Evolutionary conservation across 768 basidiomycete species (phyloP).

Genomic region (Chalciporus pseudorubinellus): DNA sequence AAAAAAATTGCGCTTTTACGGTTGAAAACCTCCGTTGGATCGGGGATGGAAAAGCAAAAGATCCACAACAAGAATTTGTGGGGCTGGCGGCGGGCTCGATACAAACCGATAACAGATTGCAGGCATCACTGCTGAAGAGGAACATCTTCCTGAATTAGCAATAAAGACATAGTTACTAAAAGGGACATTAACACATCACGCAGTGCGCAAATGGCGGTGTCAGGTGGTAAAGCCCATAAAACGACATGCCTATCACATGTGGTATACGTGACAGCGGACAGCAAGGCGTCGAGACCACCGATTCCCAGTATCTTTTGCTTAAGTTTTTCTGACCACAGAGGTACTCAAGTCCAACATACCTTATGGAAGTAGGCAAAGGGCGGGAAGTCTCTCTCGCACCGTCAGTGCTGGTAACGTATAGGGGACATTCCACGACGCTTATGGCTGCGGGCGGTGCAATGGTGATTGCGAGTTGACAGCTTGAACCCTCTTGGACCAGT

Average conservation of each 20-base stretch:
- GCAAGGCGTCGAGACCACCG: no score
- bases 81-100: not conserved
- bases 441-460: no score
- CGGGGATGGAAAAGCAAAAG: not conserved
- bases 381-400: not conserved
- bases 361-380: not conserved
- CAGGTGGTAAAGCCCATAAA: not conserved
- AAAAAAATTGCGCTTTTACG: not conserved
- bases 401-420: no score
- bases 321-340: not conserved
- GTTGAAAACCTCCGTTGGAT: not conserved
- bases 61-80: not conserved
- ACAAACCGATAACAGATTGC: not conserved
- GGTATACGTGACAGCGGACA: not conserved
- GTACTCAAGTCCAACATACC: not conserved
- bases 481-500: no score
- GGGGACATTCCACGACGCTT: no score
- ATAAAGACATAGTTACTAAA: not conserved
- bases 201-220: not conserved
- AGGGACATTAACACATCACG: not conserved
- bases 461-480: no score
- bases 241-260: not conserved
- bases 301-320: no score
- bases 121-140: not conserved
- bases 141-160: slow-evolving; percentile 2